These are phyloP conservation scores for Thinopyrum elongatum DNA, from an alignment of 176 grass and related monocot species.

Conservation along the genomic window DNA sequence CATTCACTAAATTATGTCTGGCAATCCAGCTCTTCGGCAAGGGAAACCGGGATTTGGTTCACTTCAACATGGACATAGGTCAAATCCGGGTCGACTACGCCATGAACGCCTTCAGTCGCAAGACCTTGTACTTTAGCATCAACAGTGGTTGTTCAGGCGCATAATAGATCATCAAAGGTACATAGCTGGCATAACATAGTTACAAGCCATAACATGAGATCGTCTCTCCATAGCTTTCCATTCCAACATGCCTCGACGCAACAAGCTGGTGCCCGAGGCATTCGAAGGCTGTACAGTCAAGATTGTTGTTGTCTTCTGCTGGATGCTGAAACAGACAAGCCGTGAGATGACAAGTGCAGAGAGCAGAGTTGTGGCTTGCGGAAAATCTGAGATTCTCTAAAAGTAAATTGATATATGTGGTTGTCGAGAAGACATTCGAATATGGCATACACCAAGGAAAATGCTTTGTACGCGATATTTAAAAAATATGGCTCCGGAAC, in stretches of 20 bases:
- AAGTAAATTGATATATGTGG: too few species aligned
- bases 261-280: background rate
- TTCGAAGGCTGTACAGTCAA: constrained; percentile 35
- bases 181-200: constrained; percentile 33
- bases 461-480: too few species aligned
- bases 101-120: constrained; percentile 80
- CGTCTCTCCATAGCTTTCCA: background rate
- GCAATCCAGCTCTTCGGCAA: constrained; percentile 78
- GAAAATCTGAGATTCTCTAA: too few species aligned
- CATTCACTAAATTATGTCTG: constrained; percentile 28
- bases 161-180: constrained; percentile 16
- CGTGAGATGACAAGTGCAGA: too few species aligned
- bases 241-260: background rate
- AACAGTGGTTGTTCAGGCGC: constrained; percentile 51
- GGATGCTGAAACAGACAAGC: background rate
- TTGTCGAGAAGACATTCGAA: too few species aligned
- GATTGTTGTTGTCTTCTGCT: background rate
- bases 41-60: constrained; percentile 88
- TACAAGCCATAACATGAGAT: background rate
- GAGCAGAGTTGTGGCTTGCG: too few species aligned
- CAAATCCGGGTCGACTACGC: constrained; percentile 77
- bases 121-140: constrained; percentile 90
- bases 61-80: constrained; percentile 74
- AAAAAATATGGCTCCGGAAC: too few species aligned
- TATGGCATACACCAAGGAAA: too few species aligned